Evolutionary conservation across 176 grass and related monocot genomes (phyloP).

Genomic region (Tillandsia fasciculata): DNA sequence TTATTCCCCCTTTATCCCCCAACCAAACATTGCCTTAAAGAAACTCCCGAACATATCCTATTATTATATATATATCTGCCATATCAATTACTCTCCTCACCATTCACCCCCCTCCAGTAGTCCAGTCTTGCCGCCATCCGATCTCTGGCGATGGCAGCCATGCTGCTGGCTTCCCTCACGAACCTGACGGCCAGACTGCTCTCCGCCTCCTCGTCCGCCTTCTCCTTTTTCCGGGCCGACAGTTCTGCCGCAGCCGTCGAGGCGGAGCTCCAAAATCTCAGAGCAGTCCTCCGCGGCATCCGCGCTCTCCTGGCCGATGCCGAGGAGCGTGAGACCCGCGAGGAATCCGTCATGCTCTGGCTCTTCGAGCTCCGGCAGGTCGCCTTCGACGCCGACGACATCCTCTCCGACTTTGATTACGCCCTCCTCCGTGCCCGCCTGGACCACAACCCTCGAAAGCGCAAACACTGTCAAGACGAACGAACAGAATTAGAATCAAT

Average conservation of each 20-base stretch:
- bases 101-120: no score
- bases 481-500: no score
- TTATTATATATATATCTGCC: no score
- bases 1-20: no score
- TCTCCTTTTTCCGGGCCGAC: not conserved
- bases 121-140: no score
- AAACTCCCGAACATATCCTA: no score
- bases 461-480: not conserved
- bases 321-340: constrained; percentile 21
- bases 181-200: not conserved
- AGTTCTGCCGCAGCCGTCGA: not conserved
- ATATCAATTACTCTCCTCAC: no score
- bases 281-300: not conserved
- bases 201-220: not conserved
- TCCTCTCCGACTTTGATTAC: not conserved
- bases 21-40: no score
- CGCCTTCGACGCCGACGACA: not conserved
- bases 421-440: not conserved
- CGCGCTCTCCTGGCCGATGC: constrained; percentile 7
- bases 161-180: not conserved
- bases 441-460: not conserved
- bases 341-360: constrained; percentile 23
- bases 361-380: constrained; percentile 18
- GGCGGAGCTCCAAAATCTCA: constrained; percentile 12
- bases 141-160: not conserved